Conservation (phyloP, 495 filamentous ascomycete genomes). For the Bryoglossum gracile region DNA sequence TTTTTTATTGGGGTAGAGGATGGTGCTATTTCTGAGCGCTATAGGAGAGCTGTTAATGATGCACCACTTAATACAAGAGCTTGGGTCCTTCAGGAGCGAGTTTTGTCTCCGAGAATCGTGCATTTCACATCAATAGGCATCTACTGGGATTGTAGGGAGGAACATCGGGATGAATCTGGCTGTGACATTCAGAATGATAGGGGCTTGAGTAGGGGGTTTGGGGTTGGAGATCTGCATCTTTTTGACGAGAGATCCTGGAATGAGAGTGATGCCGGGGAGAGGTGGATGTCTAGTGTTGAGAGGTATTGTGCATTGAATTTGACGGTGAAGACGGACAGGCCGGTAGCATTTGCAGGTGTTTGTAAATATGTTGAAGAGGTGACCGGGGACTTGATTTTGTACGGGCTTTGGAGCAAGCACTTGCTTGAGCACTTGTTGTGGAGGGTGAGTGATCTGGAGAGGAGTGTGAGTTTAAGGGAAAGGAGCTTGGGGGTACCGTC, state of each 20-base stretch:
- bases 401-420: not conserved
- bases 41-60: not conserved
- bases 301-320: not conserved
- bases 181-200: not conserved
- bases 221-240: not conserved
- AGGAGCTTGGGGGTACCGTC: not conserved
- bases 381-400: not conserved
- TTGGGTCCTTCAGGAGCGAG: constrained; percentile 10
- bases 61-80: constrained; percentile 1
- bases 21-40: not conserved
- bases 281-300: not conserved
- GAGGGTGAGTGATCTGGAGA: not conserved
- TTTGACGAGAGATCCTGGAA: not conserved
- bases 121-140: not conserved
- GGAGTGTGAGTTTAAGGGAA: not conserved
- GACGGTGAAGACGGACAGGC: not conserved
- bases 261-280: not conserved
- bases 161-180: not conserved
- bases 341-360: not conserved
- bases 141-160: constrained; percentile 5
- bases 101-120: constrained; percentile 1
- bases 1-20: not conserved
- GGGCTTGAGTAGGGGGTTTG: not conserved
- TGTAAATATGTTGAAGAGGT: not conserved
- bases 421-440: not conserved